Evolutionary conservation across 139 green algal genomes (phyloP), one percentile per base, ranked within the genome.

Genomic region (Chlorella vulgaris): DNA sequence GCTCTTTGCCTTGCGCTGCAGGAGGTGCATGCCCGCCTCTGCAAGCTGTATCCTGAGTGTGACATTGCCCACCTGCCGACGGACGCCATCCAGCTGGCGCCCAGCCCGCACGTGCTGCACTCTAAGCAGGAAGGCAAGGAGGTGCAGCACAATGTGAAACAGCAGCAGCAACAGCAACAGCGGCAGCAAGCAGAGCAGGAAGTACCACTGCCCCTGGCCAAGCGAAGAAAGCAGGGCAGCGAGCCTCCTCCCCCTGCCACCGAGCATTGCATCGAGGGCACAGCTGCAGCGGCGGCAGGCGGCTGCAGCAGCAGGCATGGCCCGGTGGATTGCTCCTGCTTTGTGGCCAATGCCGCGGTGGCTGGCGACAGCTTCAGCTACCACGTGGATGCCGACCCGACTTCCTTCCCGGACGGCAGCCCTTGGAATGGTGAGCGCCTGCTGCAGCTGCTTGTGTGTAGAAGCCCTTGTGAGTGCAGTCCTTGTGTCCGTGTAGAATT

Each of bases 381-480:
- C 85, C 94, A 98, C 71, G 87, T 96, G 29, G 94, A 98, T 83
- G 93, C 93, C 2, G 94, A 98, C 83, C 94, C 94, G 19, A 85
- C 80, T 13, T 87, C 82, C 28, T 89, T 96, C 50, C 88, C 90
- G 7, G 40, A 78, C 31, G 38, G 74, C 21, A 92, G 86, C 0
- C 62, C 73, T 50, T 89, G 85, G 85, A 8, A 73, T 51, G 63
- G 47, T 83, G 51, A 42, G 60, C 35, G 51, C 10, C 47, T 58
- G 47, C 47, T 24, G 15, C 47, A 58, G 10, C 47, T 10, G 10
- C 15, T 10, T 58, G 55, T 28, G 28, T 15, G 5, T 28, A 15
- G 18, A 21, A 31, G 55, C 55, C 15, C 15, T 65, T 29, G 22
- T n/a, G n/a, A 65, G 18, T 21, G 55, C 47, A 58, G 5, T 15